Base-by-base conservation (phyloP, 169 alveolate genomes). In the Theileria annulata region DNA sequence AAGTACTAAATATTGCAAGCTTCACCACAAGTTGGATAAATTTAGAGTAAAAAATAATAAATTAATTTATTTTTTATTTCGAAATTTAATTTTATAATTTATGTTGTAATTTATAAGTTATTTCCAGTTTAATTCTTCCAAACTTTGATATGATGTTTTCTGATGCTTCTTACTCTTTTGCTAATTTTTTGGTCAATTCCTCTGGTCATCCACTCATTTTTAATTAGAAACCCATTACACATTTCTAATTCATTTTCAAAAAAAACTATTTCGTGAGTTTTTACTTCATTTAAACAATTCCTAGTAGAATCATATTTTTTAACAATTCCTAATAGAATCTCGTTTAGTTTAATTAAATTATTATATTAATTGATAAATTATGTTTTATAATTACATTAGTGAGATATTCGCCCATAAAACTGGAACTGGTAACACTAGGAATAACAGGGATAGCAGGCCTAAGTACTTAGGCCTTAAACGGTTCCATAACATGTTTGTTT, bases 381-480 rank as follows among this genome's bases (percentile, higher is more conserved):
- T n/a, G n/a, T n/a, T n/a, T n/a, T n/a, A n/a, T n/a, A n/a, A n/a
- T n/a, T 35, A 35, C 8, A 59, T 80, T 28, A 69, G 69, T 64
- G 48, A 33, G 31, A 19, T 90, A 31, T 68, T 66, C 54, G 96
- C 96, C 2, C 92, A 92, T 37, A 93, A 93, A 64, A 88, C 91
- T 47, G 96, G 96, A 15, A 93, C 93, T n/a, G 96, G 96, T 17
- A 87, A 92, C 69, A 91, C 95, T n/a, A 88, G 85, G 80, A 93
- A 93, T 87, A 95, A 95, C n/a, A 73, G 96, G 49, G 96, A 93
- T 75, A 80, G 94, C 37, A 83, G 88, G 19, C 95, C 96, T 19
- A 92, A 93, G 74, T 87, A 70, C 59, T 84, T 93, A 49, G 96
- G 96, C 28, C 90, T 92, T 58, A 93, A 93, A 75, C 78, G 82